Percentiles rank a stretch among this genome's conserved stretches.
These are phyloP conservation scores for Curvularia sp. DNA, from an alignment of 2,329 filamentous ascomycete species.

Conservation along the genomic window DNA sequence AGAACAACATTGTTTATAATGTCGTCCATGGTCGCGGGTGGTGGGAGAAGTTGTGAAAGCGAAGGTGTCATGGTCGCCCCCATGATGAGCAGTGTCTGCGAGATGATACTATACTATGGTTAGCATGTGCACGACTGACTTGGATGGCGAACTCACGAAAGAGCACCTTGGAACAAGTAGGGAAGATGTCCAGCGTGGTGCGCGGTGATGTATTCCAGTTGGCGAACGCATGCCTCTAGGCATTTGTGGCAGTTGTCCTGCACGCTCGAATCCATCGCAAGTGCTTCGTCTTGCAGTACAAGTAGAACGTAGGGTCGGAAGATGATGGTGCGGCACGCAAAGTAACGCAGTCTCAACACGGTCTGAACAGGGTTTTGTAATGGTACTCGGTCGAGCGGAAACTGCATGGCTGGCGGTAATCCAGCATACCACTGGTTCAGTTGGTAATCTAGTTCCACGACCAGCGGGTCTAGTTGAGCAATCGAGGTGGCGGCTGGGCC, in stretches of 20 bases:
- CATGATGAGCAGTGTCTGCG: slow-evolving; percentile 83
- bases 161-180: slow-evolving; percentile 83
- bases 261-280: slow-evolving; percentile 73
- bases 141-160: slow-evolving; percentile 55
- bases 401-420: slow-evolving; percentile 76
- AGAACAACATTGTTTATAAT: slow-evolving; percentile 80
- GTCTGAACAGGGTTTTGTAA: slow-evolving; percentile 79
- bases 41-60: slow-evolving; percentile 69
- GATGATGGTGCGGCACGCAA: slow-evolving; percentile 85
- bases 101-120: slow-evolving; percentile 70
- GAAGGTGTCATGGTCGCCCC: slow-evolving; percentile 81
- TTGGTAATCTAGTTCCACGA: slow-evolving; percentile 82
- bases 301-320: slow-evolving; percentile 84
- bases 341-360: slow-evolving; percentile 79
- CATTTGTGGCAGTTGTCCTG: slow-evolving; percentile 82
- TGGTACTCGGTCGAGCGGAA: slow-evolving; percentile 72
- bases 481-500: slow-evolving; percentile 66
- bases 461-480: slow-evolving; percentile 76
- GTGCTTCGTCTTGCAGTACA: slow-evolving; percentile 78
- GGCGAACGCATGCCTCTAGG: slow-evolving; percentile 78
- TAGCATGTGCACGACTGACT: slow-evolving; percentile 11
- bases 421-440: slow-evolving; percentile 85
- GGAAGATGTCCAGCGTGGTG: slow-evolving; percentile 85
- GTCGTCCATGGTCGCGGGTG: slow-evolving; percentile 67
- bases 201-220: slow-evolving; percentile 78